Percentiles rank a stretch among this genome's conserved stretches.
Evolutionary conservation across 495 filamentous ascomycete species (phyloP).

Genomic region (Talaromyces borbonicus): DNA sequence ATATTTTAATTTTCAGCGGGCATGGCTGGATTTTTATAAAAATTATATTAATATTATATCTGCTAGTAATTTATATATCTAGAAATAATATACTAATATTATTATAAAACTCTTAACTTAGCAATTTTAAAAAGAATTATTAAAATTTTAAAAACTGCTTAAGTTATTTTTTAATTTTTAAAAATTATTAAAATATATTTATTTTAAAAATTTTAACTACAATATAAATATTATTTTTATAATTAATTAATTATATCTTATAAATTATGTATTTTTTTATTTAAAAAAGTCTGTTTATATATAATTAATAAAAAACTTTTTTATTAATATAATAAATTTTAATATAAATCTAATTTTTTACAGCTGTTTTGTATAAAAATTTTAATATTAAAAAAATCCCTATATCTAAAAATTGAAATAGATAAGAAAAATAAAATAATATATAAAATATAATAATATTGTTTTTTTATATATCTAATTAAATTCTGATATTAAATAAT

Average conservation of each 20-base stretch:
- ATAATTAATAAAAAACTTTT: slow-evolving; percentile 10
- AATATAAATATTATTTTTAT: not conserved
- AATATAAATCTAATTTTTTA: not conserved
- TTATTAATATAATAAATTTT: slow-evolving; percentile 11
- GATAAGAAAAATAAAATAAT: slow-evolving; percentile 9
- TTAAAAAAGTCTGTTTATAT: not conserved
- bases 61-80: not conserved
- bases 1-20: not conserved
- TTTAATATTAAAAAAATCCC: slow-evolving; percentile 13
- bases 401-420: slow-evolving; percentile 14
- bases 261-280: not conserved
- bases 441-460: slow-evolving; percentile 12
- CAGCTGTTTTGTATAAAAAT: not conserved
- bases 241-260: not conserved
- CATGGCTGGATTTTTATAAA: not conserved
- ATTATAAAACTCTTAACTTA: not conserved
- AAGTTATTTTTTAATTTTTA: not conserved
- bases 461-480: slow-evolving; percentile 4
- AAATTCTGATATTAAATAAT: slow-evolving; percentile 8
- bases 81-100: not conserved
- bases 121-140: not conserved
- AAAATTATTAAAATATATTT: not conserved
- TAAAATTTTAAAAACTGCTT: not conserved
- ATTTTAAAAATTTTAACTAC: not conserved
- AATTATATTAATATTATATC: not conserved